Base-by-base conservation (phyloP, 2,329 filamentous ascomycete genomes). In the Beauveria australis region DNA sequence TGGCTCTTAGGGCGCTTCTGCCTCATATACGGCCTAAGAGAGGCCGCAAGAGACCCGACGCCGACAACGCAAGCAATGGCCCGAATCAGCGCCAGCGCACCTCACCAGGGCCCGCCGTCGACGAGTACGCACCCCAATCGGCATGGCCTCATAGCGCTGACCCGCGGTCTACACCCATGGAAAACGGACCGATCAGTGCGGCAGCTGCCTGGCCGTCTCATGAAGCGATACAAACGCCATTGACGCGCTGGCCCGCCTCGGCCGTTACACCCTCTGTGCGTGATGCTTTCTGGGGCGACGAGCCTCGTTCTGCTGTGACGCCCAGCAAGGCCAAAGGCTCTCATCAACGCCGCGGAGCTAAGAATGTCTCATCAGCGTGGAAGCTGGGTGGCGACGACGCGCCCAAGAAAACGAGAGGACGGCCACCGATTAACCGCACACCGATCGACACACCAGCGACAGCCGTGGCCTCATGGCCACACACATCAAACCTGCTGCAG, bases 291-390 rank as follows among this genome's bases (percentile, higher is more conserved):
- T 84, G 82, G 82, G 61, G 26, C 9, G 75, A 77, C n/a, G 88
- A 91, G 64, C 88, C 89, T 10, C 85, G 81, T 53, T 92, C 91
- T 1, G 89, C 89, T 3, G 78, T 89, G n/a, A 89, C 87, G 4
- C 85, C 88, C 1, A 84, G 82, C 57, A 86, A 80, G 64, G 73
- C 75, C 2, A 79, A 82, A 62, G 73, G 78, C 19, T 57, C 68
- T 3, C 61, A 64, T 12, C 72, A 72, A 60, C 83, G 90, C 4
- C 89, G 95, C 70, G 92, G 92, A 0, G 89, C 91, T 0, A 85
- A 85, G 68, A 91, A 90, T 7, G 91, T 96, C 0, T 96, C 92
- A 1, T 96, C 92, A 10, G 92, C 92, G 1, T 97, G 92, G 92
- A 85, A 88, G 60, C 85, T 85, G 64, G 84, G 81, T 62, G 83